Conservation (phyloP, 1,139 yeast genomes). For the Geotrichum aggregatum region DNA sequence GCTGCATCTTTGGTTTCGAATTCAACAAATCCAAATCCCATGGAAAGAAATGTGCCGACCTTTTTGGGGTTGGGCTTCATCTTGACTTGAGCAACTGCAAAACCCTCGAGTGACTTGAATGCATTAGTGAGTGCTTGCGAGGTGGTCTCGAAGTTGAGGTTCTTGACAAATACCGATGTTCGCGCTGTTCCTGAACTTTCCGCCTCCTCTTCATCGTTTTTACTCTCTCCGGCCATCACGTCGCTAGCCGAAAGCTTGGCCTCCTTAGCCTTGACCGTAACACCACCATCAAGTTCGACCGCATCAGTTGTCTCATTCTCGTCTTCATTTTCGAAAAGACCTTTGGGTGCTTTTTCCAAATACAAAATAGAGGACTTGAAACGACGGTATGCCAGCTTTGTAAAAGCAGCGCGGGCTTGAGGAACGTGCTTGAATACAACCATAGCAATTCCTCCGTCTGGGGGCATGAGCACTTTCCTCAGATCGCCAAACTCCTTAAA, state of each 20-base stretch:
- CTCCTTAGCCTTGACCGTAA: conserved; percentile 37
- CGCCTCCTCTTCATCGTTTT: conserved; percentile 45
- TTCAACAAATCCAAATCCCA: conserved; percentile 98
- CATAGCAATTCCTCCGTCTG: conserved; percentile 93
- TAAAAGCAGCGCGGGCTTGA: conserved; percentile 83
- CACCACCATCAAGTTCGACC: conserved; percentile 38
- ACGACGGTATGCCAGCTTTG: conserved; percentile 80
- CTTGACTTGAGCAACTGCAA: conserved; percentile 75
- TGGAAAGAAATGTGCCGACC: conserved; percentile 61
- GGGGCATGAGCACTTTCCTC: conserved; percentile 84
- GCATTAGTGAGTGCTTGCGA: conserved; percentile 51
- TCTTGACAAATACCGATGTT: conserved; percentile 84
- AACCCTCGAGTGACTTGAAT: conserved; percentile 68
- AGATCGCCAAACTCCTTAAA: conserved; percentile 78
- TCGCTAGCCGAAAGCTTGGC: conserved; percentile 31
- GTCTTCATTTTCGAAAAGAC: conserved; percentile 54
- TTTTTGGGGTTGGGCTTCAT: conserved; percentile 85
- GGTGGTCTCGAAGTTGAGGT: conserved; percentile 81
- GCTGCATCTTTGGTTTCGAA: conserved; percentile 79
- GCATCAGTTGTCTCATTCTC: conserved; percentile 37
- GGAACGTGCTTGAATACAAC: conserved; percentile 85
- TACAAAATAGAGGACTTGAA: conserved; percentile 82
- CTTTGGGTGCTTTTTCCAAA: conserved; percentile 90
- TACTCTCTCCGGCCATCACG: conserved; percentile 34
- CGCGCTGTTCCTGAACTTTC: conserved; percentile 54